Base-by-base conservation (phyloP, 768 basidiomycete genomes). In the Sarcomyxa edulis region DNA sequence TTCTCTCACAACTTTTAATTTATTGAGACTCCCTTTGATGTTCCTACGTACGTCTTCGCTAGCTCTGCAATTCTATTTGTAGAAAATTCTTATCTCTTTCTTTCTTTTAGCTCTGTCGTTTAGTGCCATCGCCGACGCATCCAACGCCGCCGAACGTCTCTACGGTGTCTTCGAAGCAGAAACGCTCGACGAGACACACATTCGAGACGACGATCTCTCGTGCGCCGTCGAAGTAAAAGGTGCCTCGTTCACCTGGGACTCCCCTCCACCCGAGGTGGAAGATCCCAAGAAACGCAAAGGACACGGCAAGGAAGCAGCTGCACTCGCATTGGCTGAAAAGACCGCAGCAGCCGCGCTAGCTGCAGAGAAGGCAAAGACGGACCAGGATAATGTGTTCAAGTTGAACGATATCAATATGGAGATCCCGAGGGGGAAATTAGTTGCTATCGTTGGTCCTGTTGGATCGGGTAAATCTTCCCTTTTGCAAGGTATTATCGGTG, bases 171-270 rank as follows among this genome's bases (percentile, higher is more conserved):
- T 95, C 53, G 81, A 83, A 36, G 90, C 91, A 2, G 93, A 97
- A 54, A 64, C 78, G 5, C 64, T 87, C 6, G 68, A 74, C 3
- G 78, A 84, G 32, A 72, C 69, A 0, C 70, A 76, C 36, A 50
- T 65, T 4, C 60, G 78, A 11, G 79, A 92, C 49, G 56, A 58
- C 1, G 52, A 65, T 10, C 55, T 86, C 20, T 65, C 76, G n/a
- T 58, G 64, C 22, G 94, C 90, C 2, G 50, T 96, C 37, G 69
- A 72, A 40, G 73, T 89, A 31, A 65, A 74, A 33, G 68, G 72
- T 38, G 91, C 78, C 5, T 72, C 78, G 8, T 95, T 95, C 61
- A 78, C 79, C 1, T 97, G 94, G 94, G 93, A 96, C 49, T 72
- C 78, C 4, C 76, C 84, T 1, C 78, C 82, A 0, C 72, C 74